Evolutionary conservation across 768 basidiomycete species (phyloP), one percentile per base, ranked within the genome.

Genomic region (Xerocomellus chrysenteron): DNA sequence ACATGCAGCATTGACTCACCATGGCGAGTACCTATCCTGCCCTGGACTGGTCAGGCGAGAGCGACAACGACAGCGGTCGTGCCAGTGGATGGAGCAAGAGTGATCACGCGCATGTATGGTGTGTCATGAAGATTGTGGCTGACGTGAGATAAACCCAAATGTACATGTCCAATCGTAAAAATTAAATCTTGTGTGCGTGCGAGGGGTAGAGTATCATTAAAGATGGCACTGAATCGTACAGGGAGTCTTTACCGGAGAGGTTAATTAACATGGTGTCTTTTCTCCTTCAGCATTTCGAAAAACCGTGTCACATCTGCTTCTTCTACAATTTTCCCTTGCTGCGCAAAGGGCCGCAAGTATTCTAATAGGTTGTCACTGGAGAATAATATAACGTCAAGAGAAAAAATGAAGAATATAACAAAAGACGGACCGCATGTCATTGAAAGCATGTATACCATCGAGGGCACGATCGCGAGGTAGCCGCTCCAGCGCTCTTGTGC

Each of bases 381-480:
- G 21, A 54, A 12, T 12, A 13, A 39, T 59, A 61, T 32, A 19
- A 33, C 9, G 36, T 59, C 12, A 58, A 48, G 47, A 5, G 21
- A 33, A 2, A 4, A 35, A 6, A 40, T 19, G 37, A 40, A 28
- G 28, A 26, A 57, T 32, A 11, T 11, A 17, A 12, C 2, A 41
- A 8, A 11, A 19, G 21, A 71, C 81, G 50, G 60, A 92, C 91
- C 88, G 79, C 89, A 94, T 87, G 54, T 80, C 76, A 62, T 92
- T 92, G 73, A 90, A 93, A 5, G 90, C 92, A 54, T 84, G 82
- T 24, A 93, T 92, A 1, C 92, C 88, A 62, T 94, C 88, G 53
- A 94, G 82, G 6, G 90, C 90, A 52, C 80, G 83, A 47, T 92
- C 92, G 54, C 92, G 85, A 36, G 92, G 92, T 30, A 93, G 67